Conservation (phyloP, 2,329 filamentous ascomycete species). For the Paraconiothyrium sp. region DNA sequence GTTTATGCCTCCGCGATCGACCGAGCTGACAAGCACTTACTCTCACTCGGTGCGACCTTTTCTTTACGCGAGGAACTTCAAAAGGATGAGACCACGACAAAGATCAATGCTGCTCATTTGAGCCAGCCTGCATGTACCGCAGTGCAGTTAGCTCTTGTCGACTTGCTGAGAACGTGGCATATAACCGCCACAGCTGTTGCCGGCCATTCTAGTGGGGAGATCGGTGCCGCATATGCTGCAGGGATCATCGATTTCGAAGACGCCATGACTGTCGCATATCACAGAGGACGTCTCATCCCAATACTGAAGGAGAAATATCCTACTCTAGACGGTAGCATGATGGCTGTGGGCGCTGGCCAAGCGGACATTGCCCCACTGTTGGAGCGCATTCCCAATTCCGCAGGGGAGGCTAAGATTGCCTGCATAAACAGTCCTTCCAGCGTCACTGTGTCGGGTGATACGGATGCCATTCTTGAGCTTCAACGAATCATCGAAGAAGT, state of each 20-base stretch:
- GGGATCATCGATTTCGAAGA: slow-evolving; percentile 29
- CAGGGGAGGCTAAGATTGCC: slow-evolving; percentile 29
- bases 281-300: slow-evolving; percentile 33
- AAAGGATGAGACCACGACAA: slow-evolving; percentile 30
- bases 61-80: slow-evolving; percentile 28
- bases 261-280: slow-evolving; percentile 39
- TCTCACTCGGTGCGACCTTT: slow-evolving; percentile 23
- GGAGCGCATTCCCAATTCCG: slow-evolving; percentile 17
- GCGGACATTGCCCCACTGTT: slow-evolving; percentile 27
- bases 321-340: slow-evolving; percentile 30
- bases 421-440: slow-evolving; percentile 53
- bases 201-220: slow-evolving; percentile 45
- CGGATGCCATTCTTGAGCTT: slow-evolving; percentile 48
- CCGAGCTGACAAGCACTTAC: slow-evolving; percentile 19
- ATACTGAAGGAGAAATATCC: slow-evolving; percentile 32
- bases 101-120: slow-evolving; percentile 32
- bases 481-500: slow-evolving; percentile 46
- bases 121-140: slow-evolving; percentile 42
- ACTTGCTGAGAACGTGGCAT: slow-evolving; percentile 38
- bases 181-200: slow-evolving; percentile 34
- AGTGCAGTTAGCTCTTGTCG: slow-evolving; percentile 39
- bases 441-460: slow-evolving; percentile 59
- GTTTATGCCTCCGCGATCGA: slow-evolving; percentile 22
- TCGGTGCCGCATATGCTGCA: slow-evolving; percentile 42
- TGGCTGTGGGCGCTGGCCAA: slow-evolving; percentile 32